Conservation (phyloP, 2,329 filamentous ascomycete genomes). For the Stachybotrys elegans region DNA sequence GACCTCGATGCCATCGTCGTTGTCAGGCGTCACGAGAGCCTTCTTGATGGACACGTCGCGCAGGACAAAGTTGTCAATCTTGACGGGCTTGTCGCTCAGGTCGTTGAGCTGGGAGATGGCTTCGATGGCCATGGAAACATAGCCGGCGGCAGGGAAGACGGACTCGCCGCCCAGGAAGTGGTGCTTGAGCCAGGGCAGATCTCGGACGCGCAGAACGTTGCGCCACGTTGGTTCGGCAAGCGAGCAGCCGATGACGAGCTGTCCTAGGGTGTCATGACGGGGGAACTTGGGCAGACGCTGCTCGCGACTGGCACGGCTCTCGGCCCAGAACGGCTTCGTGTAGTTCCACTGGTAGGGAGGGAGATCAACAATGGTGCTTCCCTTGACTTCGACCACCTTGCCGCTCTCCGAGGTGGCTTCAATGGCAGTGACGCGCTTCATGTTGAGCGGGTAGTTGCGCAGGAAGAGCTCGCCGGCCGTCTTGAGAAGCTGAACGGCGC, state of each 20-base stretch:
- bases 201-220: conserved; percentile 39
- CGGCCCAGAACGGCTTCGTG: conserved; percentile 18
- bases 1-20: conserved; percentile 21
- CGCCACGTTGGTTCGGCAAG: conserved; percentile 34
- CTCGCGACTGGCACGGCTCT: conserved; percentile 18
- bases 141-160: conserved; percentile 39
- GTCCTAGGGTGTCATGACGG: conserved; percentile 39
- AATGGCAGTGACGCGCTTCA: conserved; percentile 15
- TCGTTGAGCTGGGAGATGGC: conserved; percentile 20
- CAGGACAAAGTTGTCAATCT: conserved; percentile 13
- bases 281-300: conserved; percentile 32
- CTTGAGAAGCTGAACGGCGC: conserved; percentile 30
- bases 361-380: conserved; percentile 12
- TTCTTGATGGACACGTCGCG: conserved; percentile 23
- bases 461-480: conserved; percentile 35
- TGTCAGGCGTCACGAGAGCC: conserved; percentile 23
- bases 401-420: conserved; percentile 14
- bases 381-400: conserved; percentile 6
- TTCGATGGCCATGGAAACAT: conserved; percentile 36
- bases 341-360: conserved; percentile 29
- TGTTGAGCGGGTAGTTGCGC: conserved; percentile 34
- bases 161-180: conserved; percentile 47
- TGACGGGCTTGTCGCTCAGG: not conserved
- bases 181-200: conserved; percentile 50
- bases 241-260: conserved; percentile 12